Base-by-base conservation (phyloP, 2,329 filamentous ascomycete genomes). In the Fragosphaeria purpurea region DNA sequence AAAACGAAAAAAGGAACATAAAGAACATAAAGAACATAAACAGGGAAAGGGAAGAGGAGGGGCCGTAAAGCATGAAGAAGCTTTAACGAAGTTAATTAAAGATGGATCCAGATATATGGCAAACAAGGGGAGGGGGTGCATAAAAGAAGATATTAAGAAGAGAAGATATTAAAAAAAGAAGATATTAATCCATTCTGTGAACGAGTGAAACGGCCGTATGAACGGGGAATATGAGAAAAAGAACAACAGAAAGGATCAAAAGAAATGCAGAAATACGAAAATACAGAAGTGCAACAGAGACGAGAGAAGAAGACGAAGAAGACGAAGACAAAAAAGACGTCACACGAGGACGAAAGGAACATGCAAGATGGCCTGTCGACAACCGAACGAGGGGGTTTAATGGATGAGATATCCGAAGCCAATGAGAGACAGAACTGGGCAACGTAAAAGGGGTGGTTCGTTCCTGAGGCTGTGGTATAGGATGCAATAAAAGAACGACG, bases 51-150 rank as follows among this genome's bases (percentile, higher is more conserved):
- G 41, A 50, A 39, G 30, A 40, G 6, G 41, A 45, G 45, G 13
- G 35, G 13, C 42, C 48, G 37, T 50, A 30, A 52, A 46, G 52
- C 54, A 55, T 55, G 42, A 54, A 50, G 22, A 47, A 47, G 42
- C 47, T 54, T 54, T 48, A 53, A 49, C 37, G 50, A 48, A 40
- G 46, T 32, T 41, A 51, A 52, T 50, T 49, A 54, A 22, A 39
- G 44, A 37, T 12, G 34, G 45, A 38, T 35, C 40, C 44, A 44
- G 46, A 44, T 41, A 33, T 41, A 41, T 41, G 41, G 43, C 35
- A 12, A 41, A 43, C 46, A 52, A 41, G 34, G 50, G 47, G 46
- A 46, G 47, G 50, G 34, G 47, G 50, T 31, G 50, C 48, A 38
- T 11, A 33, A 46, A 12, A 22, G 44, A 37, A 11, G 39, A 46